Conservation (phyloP, 306 rosid species). For the Neltuma alba region DNA sequence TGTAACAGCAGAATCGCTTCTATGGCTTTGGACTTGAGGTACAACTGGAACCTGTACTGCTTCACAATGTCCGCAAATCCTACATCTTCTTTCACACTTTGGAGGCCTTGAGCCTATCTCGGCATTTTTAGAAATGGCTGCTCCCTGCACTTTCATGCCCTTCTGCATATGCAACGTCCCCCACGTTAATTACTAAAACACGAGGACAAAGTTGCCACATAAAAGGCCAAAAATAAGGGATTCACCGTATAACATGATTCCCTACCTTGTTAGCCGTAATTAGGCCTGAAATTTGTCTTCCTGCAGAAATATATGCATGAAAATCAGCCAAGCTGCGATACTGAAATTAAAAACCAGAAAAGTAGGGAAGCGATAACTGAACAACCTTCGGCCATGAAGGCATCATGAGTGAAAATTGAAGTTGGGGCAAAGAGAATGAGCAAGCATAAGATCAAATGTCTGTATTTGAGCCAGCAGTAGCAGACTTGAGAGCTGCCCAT, state of each 20-base stretch:
- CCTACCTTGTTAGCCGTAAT: constrained; percentile 46
- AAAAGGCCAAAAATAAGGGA: not conserved
- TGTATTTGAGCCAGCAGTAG: constrained; percentile 49
- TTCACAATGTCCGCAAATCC: constrained; percentile 63
- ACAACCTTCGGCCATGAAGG: constrained; percentile 69
- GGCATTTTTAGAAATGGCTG: constrained; percentile 26
- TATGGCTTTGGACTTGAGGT: constrained; percentile 44
- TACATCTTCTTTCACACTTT: constrained; percentile 62
- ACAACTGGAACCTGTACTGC: constrained; percentile 80
- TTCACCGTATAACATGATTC: not conserved
- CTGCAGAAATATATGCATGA: constrained; percentile 44
- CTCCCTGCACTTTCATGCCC: constrained; percentile 33
- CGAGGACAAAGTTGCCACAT: not conserved
- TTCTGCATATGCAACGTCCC: constrained; percentile 29
- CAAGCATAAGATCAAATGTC: constrained; percentile 38
- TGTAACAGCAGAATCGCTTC: constrained; percentile 34
- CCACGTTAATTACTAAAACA: not conserved
- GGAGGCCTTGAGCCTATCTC: constrained; percentile 84
- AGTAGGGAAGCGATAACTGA: not conserved
- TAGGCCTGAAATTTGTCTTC: constrained; percentile 55
- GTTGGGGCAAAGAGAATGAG: constrained; percentile 56
- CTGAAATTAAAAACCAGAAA: not conserved
- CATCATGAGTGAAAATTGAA: constrained; percentile 39
- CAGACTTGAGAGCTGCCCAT: constrained; percentile 59
- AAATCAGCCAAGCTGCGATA: constrained; percentile 12